Evolutionary conservation across 352 stramenopile genomes (phyloP), one percentile per base, ranked within the genome.

Genomic region (Globisporangium paddicum): DNA sequence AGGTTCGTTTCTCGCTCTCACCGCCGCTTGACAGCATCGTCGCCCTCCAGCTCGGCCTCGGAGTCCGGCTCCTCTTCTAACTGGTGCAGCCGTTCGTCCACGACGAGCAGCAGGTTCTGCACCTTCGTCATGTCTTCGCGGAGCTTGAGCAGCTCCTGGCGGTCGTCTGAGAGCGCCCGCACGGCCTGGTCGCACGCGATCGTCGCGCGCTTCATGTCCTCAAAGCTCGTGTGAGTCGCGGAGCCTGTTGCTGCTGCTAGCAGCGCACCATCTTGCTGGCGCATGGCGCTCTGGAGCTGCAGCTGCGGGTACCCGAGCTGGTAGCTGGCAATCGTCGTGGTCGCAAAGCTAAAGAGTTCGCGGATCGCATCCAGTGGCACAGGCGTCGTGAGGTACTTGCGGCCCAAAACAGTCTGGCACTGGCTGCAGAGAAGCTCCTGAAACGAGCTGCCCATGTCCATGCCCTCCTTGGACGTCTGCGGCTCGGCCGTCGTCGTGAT

Each of bases 101-200:
- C 69, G 0, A 87, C 72, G 16, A 91, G 70, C 70, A 94, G 68
- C 23, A 94, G 60, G 16, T 72, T 79, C 62, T 92, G 86, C 37
- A 90, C 80, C 58, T 92, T 90, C 25, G 74, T 77, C 77, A 90
- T 89, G 50, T 93, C 79, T 3, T 87, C 74, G 16, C 73, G 60
- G 26, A 91, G 63, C 50, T 72, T 73, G n/a, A 60, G 42, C 16
- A 91, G 44, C 59, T 88, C 78, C 28, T 69, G 57, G 7, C 71
- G 68, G 46, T 93, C 81, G 23, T 63, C 67, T 14, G 73, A 71
- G 19, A 90, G 50, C 30, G 66, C 66, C 19, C 73, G 56, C 50
- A 89, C 61, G 14, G 69, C 58, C 25, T 58, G 44, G 40, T 71
- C 62, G 40, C 71, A 89, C 14, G 49, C 55, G 7, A 52, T 60